Evolutionary conservation across 2,329 filamentous ascomycete genomes (phyloP).

Genomic region (Helicocarpus griseus): DNA sequence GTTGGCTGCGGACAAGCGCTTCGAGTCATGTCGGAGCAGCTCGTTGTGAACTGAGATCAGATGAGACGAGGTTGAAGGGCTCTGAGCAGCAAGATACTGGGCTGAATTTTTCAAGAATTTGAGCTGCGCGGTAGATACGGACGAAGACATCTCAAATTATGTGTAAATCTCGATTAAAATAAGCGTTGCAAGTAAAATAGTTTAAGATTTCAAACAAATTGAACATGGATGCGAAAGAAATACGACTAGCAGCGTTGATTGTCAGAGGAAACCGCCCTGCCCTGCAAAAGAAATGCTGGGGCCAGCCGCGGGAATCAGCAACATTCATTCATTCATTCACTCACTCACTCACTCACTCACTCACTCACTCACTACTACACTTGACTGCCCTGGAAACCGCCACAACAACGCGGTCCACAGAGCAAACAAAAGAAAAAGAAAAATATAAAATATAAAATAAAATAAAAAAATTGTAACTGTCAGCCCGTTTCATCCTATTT

Average conservation of each 20-base stretch:
- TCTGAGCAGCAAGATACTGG: constrained; percentile 20
- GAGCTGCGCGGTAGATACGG: constrained; percentile 12
- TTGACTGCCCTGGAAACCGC: too few species aligned
- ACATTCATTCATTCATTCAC: too few species aligned
- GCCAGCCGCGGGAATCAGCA: too few species aligned
- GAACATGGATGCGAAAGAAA: too few species aligned
- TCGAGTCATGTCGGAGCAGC: constrained; percentile 26
- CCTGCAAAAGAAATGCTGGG: too few species aligned
- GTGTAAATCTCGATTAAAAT: too few species aligned
- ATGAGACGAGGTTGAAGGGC: constrained; percentile 33
- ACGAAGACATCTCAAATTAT: constrained; percentile 1
- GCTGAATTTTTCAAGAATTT: constrained; percentile 30
- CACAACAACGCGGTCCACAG: neutral
- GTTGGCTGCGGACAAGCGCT: constrained; percentile 22
- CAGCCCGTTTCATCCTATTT: neutral
- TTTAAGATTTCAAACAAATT: too few species aligned
- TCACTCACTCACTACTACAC: too few species aligned
- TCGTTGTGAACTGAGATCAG: constrained; percentile 29
- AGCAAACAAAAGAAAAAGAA: neutral
- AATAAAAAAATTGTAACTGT: neutral
- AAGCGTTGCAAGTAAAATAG: too few species aligned
- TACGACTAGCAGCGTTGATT: too few species aligned
- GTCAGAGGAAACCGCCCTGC: too few species aligned
- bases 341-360: too few species aligned
- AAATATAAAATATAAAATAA: neutral